Conservation (phyloP, 257 asterid species). For the Penstemon eatonii region DNA sequence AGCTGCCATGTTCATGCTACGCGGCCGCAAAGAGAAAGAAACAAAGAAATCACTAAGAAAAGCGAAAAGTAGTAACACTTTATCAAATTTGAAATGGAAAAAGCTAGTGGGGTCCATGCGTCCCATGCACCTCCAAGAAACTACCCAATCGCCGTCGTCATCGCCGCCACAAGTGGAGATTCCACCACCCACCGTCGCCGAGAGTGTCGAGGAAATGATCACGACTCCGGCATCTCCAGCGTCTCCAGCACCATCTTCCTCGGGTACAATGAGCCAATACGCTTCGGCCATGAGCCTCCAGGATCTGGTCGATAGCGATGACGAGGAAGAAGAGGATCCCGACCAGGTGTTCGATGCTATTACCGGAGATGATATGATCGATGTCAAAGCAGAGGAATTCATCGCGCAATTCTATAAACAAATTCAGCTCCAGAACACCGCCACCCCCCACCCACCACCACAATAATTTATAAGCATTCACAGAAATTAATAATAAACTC, state of each 20-base stretch:
- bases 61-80: not conserved
- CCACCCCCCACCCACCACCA: not conserved
- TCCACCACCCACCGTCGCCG: slow-evolving; percentile 18
- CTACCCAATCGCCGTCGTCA: slow-evolving; percentile 36
- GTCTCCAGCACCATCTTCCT: slow-evolving; percentile 29
- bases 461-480: not conserved
- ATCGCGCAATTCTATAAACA: slow-evolving; percentile 64
- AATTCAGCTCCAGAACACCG: slow-evolving; percentile 41
- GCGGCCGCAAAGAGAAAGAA: slow-evolving; percentile 32
- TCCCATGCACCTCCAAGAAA: slow-evolving; percentile 62
- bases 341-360: slow-evolving; percentile 62
- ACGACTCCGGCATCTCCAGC: not conserved
- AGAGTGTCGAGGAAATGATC: slow-evolving; percentile 4
- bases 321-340: slow-evolving; percentile 41
- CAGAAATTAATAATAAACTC: too few relatives aligned
- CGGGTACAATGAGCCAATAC: slow-evolving; percentile 49
- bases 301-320: slow-evolving; percentile 39
- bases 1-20: slow-evolving; percentile 54
- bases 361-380: slow-evolving; percentile 61
- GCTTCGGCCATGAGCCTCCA: slow-evolving; percentile 53
- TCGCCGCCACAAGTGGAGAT: slow-evolving; percentile 7
- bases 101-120: slow-evolving; percentile 69
- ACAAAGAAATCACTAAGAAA: not conserved
- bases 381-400: slow-evolving; percentile 62
- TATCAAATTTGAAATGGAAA: slow-evolving; percentile 50